phyloP scores from a whole-genome alignment of 371 early-diverging fungal species.

The Thermomucor indicae-seudaticae region DNA sequence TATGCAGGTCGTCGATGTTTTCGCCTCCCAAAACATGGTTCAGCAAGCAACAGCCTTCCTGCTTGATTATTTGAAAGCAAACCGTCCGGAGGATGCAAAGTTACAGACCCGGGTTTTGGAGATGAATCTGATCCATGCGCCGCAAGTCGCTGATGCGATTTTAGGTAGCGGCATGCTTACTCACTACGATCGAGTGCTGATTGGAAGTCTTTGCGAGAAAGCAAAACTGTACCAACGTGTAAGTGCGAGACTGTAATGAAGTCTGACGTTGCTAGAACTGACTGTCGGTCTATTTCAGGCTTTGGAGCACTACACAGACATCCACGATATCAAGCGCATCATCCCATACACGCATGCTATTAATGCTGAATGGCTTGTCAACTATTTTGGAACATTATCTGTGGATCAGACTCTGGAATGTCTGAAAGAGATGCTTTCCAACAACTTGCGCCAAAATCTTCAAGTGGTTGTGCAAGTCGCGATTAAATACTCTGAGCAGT shows the following conservation, averaged over 20 bases:
- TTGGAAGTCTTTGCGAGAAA: conserved; percentile 95
- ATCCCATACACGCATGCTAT: conserved; percentile 86
- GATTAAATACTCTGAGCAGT: conserved; percentile 93
- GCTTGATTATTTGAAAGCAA: conserved; percentile 90
- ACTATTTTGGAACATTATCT: conserved; percentile 91
- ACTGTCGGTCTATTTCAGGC: conserved; percentile 46
- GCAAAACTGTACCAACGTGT: conserved; percentile 92
- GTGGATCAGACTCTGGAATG: conserved; percentile 94
- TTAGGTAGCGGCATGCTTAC: conserved; percentile 92
- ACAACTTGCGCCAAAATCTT: conserved; percentile 90
- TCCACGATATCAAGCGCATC: conserved; percentile 93
- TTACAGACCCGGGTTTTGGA: conserved; percentile 96
- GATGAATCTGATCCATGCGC: conserved; percentile 95
- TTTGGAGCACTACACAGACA: conserved; percentile 94
- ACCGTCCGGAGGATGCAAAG: conserved; percentile 87
- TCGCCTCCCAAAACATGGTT: conserved; percentile 86
- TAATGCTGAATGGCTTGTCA: conserved; percentile 85
- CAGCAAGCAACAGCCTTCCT: conserved; percentile 96
- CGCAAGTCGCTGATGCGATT: conserved; percentile 98
- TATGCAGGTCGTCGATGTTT: conserved; percentile 73
- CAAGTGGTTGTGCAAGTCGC: conserved; percentile 94
- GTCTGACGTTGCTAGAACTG: no score
- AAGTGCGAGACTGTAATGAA: conserved; percentile 4
- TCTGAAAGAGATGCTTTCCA: conserved; percentile 82
- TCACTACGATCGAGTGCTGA: conserved; percentile 88